phyloP scores from a whole-genome alignment of 805 yeast species.

The Dipodascus geniculatus region DNA sequence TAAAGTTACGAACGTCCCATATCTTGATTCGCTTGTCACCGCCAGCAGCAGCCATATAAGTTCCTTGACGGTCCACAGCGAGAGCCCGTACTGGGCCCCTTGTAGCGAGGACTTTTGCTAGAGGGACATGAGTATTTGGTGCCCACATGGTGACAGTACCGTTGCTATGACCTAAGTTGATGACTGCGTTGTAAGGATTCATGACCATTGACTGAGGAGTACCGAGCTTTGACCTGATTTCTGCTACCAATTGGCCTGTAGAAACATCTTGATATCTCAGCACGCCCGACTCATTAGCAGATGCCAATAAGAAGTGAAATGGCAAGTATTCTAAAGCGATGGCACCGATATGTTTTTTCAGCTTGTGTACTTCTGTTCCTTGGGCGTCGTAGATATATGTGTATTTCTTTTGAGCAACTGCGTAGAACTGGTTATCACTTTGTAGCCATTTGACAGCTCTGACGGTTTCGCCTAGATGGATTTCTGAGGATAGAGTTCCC shows the following conservation, averaged over 20 bases:
- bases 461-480: constrained; percentile 79
- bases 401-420: constrained; percentile 93
- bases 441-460: constrained; percentile 84
- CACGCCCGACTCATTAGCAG: constrained; percentile 84
- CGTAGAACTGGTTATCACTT: constrained; percentile 76
- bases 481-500: constrained; percentile 70
- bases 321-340: constrained; percentile 80
- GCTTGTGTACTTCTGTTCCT: constrained; percentile 85
- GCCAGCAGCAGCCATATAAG: constrained; percentile 88
- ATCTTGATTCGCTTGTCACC: constrained; percentile 74
- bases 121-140: constrained; percentile 74
- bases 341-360: constrained; percentile 81
- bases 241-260: constrained; percentile 78
- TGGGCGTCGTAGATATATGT: constrained; percentile 83
- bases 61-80: constrained; percentile 84
- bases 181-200: constrained; percentile 92
- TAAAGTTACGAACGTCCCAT: constrained; percentile 86
- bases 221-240: constrained; percentile 76
- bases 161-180: constrained; percentile 86
- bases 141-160: constrained; percentile 93
- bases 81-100: constrained; percentile 81
- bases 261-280: constrained; percentile 91
- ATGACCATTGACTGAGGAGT: constrained; percentile 82
- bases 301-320: constrained; percentile 75
- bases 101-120: constrained; percentile 69